Conservation (phyloP, 495 filamentous ascomycete species). For the Hypoxylon crocopeplum region DNA sequence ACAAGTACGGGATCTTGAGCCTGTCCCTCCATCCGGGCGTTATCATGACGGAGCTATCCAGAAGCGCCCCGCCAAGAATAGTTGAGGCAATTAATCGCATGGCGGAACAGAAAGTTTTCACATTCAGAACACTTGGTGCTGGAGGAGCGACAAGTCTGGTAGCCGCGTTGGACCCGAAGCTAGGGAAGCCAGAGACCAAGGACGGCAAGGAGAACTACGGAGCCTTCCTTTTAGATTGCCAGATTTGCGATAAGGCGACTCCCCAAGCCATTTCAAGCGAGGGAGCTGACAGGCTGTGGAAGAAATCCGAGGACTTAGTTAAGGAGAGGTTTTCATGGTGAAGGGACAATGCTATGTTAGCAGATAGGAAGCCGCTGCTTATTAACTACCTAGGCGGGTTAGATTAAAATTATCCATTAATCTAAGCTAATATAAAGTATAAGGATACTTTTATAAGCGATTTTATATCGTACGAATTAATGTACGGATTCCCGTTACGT, state of each 20-base stretch:
- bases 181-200: constrained; percentile 35
- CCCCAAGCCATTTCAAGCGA: constrained; percentile 39
- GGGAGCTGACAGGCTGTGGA: constrained; percentile 59
- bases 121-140: constrained; percentile 40
- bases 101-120: constrained; percentile 11
- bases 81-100: constrained; percentile 13
- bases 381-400: too few species aligned
- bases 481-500: too few species aligned
- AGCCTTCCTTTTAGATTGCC: constrained; percentile 50
- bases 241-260: constrained; percentile 41
- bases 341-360: too few species aligned
- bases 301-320: constrained; percentile 56
- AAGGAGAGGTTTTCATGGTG: constrained; percentile 50
- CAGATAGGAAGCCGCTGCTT: too few species aligned
- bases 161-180: constrained; percentile 53
- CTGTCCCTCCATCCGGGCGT: constrained; percentile 55
- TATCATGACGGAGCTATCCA: constrained; percentile 41
- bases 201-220: constrained; percentile 48
- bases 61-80: constrained; percentile 27
- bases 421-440: too few species aligned
- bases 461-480: too few species aligned
- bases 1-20: constrained; percentile 42
- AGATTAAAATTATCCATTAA: too few species aligned
- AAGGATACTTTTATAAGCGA: too few species aligned
- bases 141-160: constrained; percentile 53